Percentiles rank a stretch among this genome's conserved stretches.
Evolutionary conservation across 331 rosid genomes (phyloP).

Genomic region (Stylosanthes scabra): DNA sequence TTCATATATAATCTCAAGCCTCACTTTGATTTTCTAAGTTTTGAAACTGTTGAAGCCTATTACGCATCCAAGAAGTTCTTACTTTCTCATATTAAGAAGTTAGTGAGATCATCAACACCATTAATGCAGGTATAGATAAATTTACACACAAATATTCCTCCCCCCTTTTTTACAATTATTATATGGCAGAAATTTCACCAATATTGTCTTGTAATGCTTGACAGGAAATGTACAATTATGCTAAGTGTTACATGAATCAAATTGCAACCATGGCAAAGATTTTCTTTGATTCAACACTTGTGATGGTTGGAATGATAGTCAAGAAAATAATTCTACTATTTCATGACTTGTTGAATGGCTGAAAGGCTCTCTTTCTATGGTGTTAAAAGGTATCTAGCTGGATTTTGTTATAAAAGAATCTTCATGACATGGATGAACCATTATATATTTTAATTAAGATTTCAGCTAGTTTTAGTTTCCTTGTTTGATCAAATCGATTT

Average conservation of each 20-base stretch:
- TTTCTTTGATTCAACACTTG: slow-evolving; percentile 29
- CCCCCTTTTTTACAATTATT: neutral
- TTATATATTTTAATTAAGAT: too few species aligned
- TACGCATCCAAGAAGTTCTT: slow-evolving; percentile 38
- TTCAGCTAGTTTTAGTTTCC: too few species aligned
- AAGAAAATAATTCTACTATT: slow-evolving; percentile 7
- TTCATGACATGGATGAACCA: neutral
- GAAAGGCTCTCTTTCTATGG: slow-evolving; percentile 8
- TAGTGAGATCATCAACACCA: slow-evolving; percentile 27
- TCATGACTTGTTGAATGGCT: slow-evolving; percentile 25
- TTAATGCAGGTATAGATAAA: slow-evolving; percentile 39
- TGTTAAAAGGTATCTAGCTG: neutral
- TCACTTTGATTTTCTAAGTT: slow-evolving; percentile 21
- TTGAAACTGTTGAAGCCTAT: slow-evolving; percentile 39
- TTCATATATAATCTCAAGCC: slow-evolving; percentile 36
- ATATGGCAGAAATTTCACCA: slow-evolving; percentile 1
- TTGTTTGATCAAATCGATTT: too few species aligned
- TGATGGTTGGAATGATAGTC: slow-evolving; percentile 31
- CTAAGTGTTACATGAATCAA: slow-evolving; percentile 35
- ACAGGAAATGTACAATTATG: slow-evolving; percentile 44
- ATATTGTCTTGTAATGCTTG: slow-evolving; percentile 21
- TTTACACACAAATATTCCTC: neutral
- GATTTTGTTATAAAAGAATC: neutral
- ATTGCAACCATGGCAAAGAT: slow-evolving; percentile 31
- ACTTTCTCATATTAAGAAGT: slow-evolving; percentile 26